phyloP scores from a whole-genome alignment of 345 rosid genomes.

The Triadica sebifera region DNA sequence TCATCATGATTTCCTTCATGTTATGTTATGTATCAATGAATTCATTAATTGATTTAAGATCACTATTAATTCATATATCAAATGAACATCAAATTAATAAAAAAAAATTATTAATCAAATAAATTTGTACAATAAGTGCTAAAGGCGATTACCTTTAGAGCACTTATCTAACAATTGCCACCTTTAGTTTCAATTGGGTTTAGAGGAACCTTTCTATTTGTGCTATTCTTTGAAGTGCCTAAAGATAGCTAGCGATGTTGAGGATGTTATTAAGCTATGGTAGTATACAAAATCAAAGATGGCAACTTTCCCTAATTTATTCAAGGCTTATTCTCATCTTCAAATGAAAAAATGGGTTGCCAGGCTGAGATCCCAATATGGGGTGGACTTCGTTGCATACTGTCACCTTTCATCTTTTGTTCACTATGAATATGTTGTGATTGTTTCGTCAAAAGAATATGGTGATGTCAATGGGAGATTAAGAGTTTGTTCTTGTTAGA shows the following conservation, averaged over 20 bases:
- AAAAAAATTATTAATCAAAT: too few species aligned
- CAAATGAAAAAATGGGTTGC: constrained; percentile 72
- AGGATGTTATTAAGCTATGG: constrained; percentile 48
- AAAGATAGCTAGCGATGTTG: constrained; percentile 38
- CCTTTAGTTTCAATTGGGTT: constrained; percentile 61
- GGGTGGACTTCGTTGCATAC: constrained; percentile 78
- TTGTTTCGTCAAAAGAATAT: constrained; percentile 44
- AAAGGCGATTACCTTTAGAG: too few species aligned
- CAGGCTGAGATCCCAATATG: constrained; percentile 65
- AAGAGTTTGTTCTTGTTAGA: constrained; percentile 69
- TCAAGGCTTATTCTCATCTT: constrained; percentile 75
- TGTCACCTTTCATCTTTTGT: constrained; percentile 80
- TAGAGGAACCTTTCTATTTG: constrained; percentile 83
- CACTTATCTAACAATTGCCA: too few species aligned
- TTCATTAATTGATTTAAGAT: too few species aligned
- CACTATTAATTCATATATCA: too few species aligned
- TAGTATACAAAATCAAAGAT: constrained; percentile 45
- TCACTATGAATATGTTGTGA: constrained; percentile 76
- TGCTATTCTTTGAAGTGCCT: constrained; percentile 60
- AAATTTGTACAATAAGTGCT: too few species aligned
- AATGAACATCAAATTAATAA: too few species aligned
- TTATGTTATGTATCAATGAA: too few species aligned
- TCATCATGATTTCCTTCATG: too few species aligned
- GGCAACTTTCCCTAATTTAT: constrained; percentile 48
- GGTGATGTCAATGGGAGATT: constrained; percentile 40